Conservation (phyloP, 2,329 filamentous ascomycete genomes). For the Colletotrichum magnum region DNA sequence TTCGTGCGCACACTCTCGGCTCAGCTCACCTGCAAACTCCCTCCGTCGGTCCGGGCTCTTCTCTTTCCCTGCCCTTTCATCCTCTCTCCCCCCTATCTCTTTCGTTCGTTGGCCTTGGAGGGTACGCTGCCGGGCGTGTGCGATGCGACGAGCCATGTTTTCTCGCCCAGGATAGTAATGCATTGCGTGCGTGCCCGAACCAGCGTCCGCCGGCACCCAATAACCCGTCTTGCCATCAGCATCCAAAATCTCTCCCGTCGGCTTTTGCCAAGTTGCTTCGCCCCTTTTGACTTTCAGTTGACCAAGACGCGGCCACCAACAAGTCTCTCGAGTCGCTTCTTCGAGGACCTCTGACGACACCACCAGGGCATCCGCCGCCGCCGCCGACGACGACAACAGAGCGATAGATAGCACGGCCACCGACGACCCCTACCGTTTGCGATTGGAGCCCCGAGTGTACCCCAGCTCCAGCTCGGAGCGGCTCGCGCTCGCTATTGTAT, state of each 20-base stretch:
- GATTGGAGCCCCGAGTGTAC: constrained; percentile 5
- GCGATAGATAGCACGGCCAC: background rate
- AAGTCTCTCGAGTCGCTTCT: background rate
- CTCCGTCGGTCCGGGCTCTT: constrained; percentile 9
- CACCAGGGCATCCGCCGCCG: background rate
- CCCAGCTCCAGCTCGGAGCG: constrained; percentile 11
- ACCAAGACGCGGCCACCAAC: constrained; percentile 1
- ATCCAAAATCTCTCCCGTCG: background rate
- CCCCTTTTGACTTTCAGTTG: background rate
- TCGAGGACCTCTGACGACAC: constrained; percentile 5
- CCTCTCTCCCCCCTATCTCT: background rate
- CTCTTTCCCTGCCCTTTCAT: background rate
- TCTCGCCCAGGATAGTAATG: constrained; percentile 35
- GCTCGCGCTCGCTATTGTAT: constrained; percentile 25
- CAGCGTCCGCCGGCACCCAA: constrained; percentile 20
- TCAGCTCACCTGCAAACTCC: background rate
- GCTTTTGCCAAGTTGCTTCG: background rate
- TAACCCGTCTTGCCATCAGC: background rate
- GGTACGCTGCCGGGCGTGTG: constrained; percentile 19
- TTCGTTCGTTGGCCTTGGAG: background rate
- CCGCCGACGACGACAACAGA: constrained; percentile 7
- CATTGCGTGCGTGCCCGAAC: constrained; percentile 15
- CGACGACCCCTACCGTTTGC: background rate
- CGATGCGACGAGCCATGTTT: constrained; percentile 40
- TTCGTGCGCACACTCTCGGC: constrained; percentile 1